A percentile compares a stretch with the other conserved stretches of the same genome.
Evolutionary conservation across 108 stramenopile species (phyloP).

Genomic region (Cylindrotheca fusiformis): DNA sequence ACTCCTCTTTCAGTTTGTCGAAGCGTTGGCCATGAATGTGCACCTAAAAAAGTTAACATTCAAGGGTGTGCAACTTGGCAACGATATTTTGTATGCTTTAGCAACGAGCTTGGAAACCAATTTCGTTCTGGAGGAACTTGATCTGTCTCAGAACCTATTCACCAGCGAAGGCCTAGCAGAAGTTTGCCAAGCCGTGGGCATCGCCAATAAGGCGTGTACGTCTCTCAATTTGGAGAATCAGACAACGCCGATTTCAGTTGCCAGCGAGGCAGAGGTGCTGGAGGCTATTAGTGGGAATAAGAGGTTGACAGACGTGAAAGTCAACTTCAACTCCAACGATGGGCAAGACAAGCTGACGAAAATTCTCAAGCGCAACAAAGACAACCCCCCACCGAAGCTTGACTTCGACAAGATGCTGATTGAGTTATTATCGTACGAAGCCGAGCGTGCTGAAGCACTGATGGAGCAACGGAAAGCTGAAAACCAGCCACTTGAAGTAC

Average conservation of each 20-base stretch:
- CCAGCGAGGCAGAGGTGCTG: slow-evolving; percentile 25
- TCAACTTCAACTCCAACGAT: slow-evolving; percentile 28
- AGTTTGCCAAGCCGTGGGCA: slow-evolving; percentile 32
- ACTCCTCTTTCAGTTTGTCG: slow-evolving; percentile 24
- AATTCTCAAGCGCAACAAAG: slow-evolving; percentile 21
- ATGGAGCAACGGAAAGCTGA: slow-evolving; percentile 24
- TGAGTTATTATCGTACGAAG: slow-evolving; percentile 22
- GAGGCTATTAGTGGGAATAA: slow-evolving; percentile 27
- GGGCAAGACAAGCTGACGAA: slow-evolving; percentile 13
- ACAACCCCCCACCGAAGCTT: background rate
- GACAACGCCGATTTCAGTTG: slow-evolving; percentile 32
- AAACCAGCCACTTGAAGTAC: slow-evolving; percentile 1
- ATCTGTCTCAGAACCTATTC: slow-evolving; percentile 35
- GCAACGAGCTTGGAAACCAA: slow-evolving; percentile 32
- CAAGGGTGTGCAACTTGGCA: slow-evolving; percentile 33
- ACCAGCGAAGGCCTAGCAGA: slow-evolving; percentile 37
- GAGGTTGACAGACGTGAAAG: slow-evolving; percentile 10
- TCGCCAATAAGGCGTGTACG: slow-evolving; percentile 16
- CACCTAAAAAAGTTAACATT: slow-evolving; percentile 31
- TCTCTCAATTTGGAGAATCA: slow-evolving; percentile 26
- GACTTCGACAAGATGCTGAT: slow-evolving; percentile 24
- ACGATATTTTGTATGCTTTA: slow-evolving; percentile 33
- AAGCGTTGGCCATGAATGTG: slow-evolving; percentile 29
- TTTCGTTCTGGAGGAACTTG: slow-evolving; percentile 35
- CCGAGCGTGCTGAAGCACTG: slow-evolving; percentile 22